These are phyloP conservation scores for Castanea sativa DNA, from an alignment of 306 rosid genomes.

Conservation along the genomic window DNA sequence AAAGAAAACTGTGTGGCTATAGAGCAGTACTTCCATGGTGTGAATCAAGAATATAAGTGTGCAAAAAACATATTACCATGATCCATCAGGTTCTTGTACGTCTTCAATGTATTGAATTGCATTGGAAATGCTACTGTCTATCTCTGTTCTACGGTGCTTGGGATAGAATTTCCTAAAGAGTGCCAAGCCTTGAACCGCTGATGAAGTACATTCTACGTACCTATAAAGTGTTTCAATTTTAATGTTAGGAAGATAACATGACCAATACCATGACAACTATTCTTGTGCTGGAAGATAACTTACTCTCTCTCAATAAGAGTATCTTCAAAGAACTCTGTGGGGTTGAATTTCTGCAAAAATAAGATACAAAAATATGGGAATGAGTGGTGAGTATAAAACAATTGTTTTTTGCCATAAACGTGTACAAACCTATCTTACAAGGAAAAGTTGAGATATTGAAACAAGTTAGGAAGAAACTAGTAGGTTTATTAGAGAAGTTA, in stretches of 20 bases:
- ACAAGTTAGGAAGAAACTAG: too few species aligned
- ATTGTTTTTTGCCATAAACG: not conserved
- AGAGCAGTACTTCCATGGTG: not conserved
- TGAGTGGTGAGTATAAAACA: not conserved
- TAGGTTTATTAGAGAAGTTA: not conserved
- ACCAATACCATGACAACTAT: not conserved
- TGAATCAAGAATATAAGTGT: not conserved
- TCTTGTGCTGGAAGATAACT: conserved; percentile 2
- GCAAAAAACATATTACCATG: conserved; percentile 45
- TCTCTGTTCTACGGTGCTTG: conserved; percentile 47
- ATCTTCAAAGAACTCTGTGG: conserved; percentile 56
- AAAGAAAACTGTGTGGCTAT: not conserved
- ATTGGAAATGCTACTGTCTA: conserved; percentile 42
- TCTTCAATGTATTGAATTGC: conserved; percentile 42
- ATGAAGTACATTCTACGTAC: conserved; percentile 63
- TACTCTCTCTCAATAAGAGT: conserved; percentile 55
- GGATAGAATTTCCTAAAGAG: conserved; percentile 62
- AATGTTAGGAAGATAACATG: not conserved
- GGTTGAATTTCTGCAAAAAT: conserved; percentile 51
- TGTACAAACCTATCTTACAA: not conserved
- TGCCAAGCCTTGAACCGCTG: conserved; percentile 46
- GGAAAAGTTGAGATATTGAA: too few species aligned
- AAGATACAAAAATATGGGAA: not conserved
- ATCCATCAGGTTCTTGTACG: conserved; percentile 65
- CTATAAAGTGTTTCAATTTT: conserved; percentile 21